Evolutionary conservation across 305 asterid genomes (phyloP), one percentile per base, ranked within the genome.

Genomic region (Solanum hybrid): DNA sequence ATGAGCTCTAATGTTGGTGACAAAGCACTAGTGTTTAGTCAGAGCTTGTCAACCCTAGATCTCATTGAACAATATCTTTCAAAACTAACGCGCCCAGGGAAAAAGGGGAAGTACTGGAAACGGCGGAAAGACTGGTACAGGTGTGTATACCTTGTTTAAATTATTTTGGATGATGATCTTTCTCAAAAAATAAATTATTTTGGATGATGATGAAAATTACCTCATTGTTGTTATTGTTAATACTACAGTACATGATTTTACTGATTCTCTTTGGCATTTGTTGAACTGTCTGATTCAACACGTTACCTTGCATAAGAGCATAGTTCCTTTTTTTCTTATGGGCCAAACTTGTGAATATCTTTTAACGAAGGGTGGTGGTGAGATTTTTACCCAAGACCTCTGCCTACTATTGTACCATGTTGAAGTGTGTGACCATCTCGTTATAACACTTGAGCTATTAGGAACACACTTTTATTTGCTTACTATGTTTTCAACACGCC

Each of bases 111-210:
- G 91, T 93, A 92, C 82, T 98, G 99, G 99, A 96, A 92, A 91
- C 95, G 93, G 90, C 99, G 98, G 90, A 98, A 98, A 94, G 99
- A 98, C 91, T 96, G 99, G 99, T 98, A 96, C 91, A 96, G 99
- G 99, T 96, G 92, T 72, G 95, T 91, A 71, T 91, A 66, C 78
- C 82, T 76, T 86, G 85, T 64, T 89, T 88, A 82, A 79, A 84
- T 79, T 88, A 86, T 66, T 89, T 90, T 27, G 42, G 42, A 26
- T 5, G 4, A 26, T 32, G 32, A 69, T 69, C 17, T 26, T 69
- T 26, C 32, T 24, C 76, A 69, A 26, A 24, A 69, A 10, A 5
- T 89, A 82, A 79, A 84, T 51, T 88, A 82, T 66, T 89, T 90
- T 31, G 42, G 42, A 26, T 22, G 26, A 81, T 32, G 75, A 22